Percentiles rank a stretch among this genome's conserved stretches.
Evolutionary conservation across 345 rosid species (phyloP).

Genomic region (Rhizophora mangle): DNA sequence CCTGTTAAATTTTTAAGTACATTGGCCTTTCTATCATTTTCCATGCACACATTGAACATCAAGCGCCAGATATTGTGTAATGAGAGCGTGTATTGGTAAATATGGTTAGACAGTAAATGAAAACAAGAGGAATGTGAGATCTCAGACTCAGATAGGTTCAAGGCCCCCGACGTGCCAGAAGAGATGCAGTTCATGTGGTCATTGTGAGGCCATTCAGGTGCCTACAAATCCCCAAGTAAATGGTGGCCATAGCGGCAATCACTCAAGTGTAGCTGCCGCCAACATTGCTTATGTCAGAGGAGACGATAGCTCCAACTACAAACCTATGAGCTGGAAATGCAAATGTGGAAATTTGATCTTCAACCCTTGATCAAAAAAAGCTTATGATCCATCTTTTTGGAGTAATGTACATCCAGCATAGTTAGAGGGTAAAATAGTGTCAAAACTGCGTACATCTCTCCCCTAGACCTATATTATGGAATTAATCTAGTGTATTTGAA

Average conservation of each 20-base stretch:
- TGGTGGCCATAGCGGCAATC: constrained; percentile 18
- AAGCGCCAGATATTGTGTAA: background rate
- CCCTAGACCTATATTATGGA: background rate
- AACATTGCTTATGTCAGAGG: constrained; percentile 50
- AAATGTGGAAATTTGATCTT: constrained; percentile 87
- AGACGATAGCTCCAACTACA: constrained; percentile 67
- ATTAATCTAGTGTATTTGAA: background rate
- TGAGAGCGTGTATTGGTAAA: background rate
- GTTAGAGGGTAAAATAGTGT: background rate
- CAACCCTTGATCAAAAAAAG: constrained; percentile 50
- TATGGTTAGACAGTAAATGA: constrained; percentile 24
- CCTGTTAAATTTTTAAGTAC: background rate
- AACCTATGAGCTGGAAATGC: constrained; percentile 97
- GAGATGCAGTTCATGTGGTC: constrained; percentile 72
- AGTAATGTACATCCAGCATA: background rate
- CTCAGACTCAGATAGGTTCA: constrained; percentile 76
- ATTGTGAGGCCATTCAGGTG: constrained; percentile 86
- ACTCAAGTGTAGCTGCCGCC: constrained; percentile 17
- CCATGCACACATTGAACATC: background rate
- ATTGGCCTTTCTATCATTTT: background rate
- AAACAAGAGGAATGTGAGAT: constrained; percentile 40
- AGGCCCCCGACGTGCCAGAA: constrained; percentile 84
- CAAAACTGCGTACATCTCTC: background rate
- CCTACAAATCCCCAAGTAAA: constrained; percentile 66
- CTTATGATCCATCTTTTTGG: background rate